Conservation (phyloP, 805 yeast genomes). For the Saccharomycopsis vini region DNA sequence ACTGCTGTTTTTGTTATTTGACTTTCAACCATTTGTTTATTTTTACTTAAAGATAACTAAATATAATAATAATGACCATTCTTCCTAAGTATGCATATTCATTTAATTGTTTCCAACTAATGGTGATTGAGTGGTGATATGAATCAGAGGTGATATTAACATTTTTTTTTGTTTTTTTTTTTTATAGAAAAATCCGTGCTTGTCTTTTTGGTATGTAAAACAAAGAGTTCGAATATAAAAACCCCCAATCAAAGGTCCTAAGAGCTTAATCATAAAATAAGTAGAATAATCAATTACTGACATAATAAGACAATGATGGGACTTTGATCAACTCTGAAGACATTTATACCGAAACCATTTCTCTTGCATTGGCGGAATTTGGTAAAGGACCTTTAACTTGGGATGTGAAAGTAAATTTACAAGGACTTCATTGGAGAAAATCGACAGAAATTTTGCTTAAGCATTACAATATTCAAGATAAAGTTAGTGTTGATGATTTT, state of each 20-base stretch:
- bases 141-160: too few relatives aligned
- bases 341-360: conserved; percentile 71
- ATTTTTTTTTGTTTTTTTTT: not conserved
- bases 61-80: not conserved
- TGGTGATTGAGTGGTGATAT: too few relatives aligned
- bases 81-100: not conserved
- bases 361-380: conserved; percentile 53
- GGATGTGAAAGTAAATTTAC: conserved; percentile 81
- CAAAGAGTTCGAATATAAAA: not conserved
- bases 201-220: conserved; percentile 55
- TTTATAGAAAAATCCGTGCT: conserved; percentile 36
- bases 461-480: conserved; percentile 53
- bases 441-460: conserved; percentile 60
- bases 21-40: too few relatives aligned
- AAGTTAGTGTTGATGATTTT: conserved; percentile 52
- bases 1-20: too few relatives aligned
- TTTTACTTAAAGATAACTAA: too few relatives aligned
- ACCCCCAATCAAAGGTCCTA: not conserved
- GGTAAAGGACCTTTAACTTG: conserved; percentile 80
- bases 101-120: too few relatives aligned
- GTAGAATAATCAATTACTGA: conserved; percentile 19
- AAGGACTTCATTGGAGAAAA: conserved; percentile 83
- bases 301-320: conserved; percentile 79
- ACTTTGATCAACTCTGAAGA: conserved; percentile 87
- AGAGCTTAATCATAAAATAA: conserved; percentile 2